These are phyloP conservation scores for Suhomyces terraborum DNA, from an alignment of 1,139 yeast species.

Conservation along the genomic window DNA sequence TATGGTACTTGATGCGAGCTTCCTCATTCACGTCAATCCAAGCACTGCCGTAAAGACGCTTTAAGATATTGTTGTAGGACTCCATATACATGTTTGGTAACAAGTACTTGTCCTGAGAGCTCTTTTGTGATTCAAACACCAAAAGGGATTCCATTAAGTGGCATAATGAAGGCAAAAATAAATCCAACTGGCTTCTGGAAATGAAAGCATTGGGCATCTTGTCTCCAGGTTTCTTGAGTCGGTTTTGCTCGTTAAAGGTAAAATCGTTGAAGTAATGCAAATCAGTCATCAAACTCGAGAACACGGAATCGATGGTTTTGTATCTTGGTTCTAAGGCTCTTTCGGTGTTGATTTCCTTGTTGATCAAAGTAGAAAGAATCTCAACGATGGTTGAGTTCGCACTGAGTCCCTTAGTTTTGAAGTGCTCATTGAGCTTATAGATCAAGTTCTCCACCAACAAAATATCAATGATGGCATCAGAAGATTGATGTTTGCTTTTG, in stretches of 20 bases:
- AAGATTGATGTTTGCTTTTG: background rate
- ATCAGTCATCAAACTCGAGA: conserved; percentile 37
- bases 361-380: conserved; percentile 26
- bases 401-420: conserved; percentile 23
- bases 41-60: conserved; percentile 26
- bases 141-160: conserved; percentile 27
- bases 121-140: conserved; percentile 22
- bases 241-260: conserved; percentile 27
- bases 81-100: conserved; percentile 27
- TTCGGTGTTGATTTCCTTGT: conserved; percentile 22
- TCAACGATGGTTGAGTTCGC: conserved; percentile 27
- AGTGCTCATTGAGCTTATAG: conserved; percentile 33
- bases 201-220: conserved; percentile 24
- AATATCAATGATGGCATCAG: conserved; percentile 25
- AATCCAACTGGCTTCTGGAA: conserved; percentile 26
- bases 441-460: conserved; percentile 37
- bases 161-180: conserved; percentile 18
- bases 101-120: conserved; percentile 17
- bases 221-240: conserved; percentile 10
- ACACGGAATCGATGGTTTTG: conserved; percentile 33
- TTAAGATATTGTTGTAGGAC: conserved; percentile 30
- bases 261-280: conserved; percentile 38
- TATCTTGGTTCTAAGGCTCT: conserved; percentile 24
- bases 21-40: conserved; percentile 28
- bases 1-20: conserved; percentile 25